Conservation (phyloP, 2,329 filamentous ascomycete genomes). For the Cladosporium sp. region DNA sequence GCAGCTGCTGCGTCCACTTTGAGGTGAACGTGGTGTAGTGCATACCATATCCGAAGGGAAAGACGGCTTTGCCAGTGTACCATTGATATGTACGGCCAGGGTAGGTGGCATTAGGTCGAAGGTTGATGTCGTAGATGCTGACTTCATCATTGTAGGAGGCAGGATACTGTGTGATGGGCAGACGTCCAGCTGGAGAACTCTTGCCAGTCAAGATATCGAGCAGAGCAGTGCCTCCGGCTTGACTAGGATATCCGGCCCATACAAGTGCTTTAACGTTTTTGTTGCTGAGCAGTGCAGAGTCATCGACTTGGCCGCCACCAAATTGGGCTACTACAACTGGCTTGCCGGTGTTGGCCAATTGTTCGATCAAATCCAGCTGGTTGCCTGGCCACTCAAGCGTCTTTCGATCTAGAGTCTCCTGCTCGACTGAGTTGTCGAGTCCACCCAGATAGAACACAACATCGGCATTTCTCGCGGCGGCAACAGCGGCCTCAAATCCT, state of each 20-base stretch:
- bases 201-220: constrained; percentile 41
- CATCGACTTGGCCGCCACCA: constrained; percentile 43
- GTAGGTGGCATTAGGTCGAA: constrained; percentile 32
- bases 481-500: constrained; percentile 17
- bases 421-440: constrained; percentile 39
- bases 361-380: constrained; percentile 37
- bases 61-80: constrained; percentile 37
- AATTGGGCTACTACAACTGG: constrained; percentile 35
- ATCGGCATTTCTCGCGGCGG: constrained; percentile 19
- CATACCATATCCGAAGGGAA: constrained; percentile 41
- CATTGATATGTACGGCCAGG: constrained; percentile 45
- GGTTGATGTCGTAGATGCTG: constrained; percentile 22
- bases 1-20: constrained; percentile 14
- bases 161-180: constrained; percentile 35
- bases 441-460: constrained; percentile 23
- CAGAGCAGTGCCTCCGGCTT: constrained; percentile 40
- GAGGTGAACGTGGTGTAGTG: constrained; percentile 41
- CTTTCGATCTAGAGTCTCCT: constrained; percentile 38
- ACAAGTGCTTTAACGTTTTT: constrained; percentile 38
- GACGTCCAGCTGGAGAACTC: constrained; percentile 37
- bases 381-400: constrained; percentile 41
- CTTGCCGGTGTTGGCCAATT: constrained; percentile 35
- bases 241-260: constrained; percentile 44
- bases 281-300: constrained; percentile 36
- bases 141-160: constrained; percentile 34